Percentiles rank a stretch among this genome's conserved stretches.
phyloP scores from a whole-genome alignment of 495 filamentous ascomycete species.

The Talaromyces thailandensis region DNA sequence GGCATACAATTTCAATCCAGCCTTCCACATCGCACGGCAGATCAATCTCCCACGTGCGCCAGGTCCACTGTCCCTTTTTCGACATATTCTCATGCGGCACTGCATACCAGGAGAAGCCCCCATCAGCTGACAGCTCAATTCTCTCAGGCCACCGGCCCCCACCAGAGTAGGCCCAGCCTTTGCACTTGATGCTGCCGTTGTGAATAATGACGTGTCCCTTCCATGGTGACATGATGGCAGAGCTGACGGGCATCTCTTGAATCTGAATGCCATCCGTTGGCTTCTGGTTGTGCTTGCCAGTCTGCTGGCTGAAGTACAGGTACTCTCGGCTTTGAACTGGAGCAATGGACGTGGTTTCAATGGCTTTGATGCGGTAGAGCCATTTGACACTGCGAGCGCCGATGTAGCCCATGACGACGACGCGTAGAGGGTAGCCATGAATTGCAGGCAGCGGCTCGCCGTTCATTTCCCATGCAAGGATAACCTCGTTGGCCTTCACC shows the following conservation, averaged over 20 bases:
- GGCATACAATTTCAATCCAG: constrained; percentile 33
- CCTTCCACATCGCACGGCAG: constrained; percentile 33
- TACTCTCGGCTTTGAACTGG: constrained; percentile 39
- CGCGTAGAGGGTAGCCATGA: constrained; percentile 55
- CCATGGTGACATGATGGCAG: constrained; percentile 32
- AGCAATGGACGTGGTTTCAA: constrained; percentile 27
- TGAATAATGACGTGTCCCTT: constrained; percentile 22
- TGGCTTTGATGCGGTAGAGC: constrained; percentile 30
- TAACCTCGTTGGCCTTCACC: constrained; percentile 54
- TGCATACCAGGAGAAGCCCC: constrained; percentile 31
- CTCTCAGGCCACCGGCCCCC: constrained; percentile 36
- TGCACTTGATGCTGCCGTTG: constrained; percentile 25
- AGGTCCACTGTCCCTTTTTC: constrained; percentile 27
- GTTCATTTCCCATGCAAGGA: constrained; percentile 67
- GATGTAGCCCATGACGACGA: constrained; percentile 56
- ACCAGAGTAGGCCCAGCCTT: constrained; percentile 39
- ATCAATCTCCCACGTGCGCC: constrained; percentile 31
- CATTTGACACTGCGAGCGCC: constrained; percentile 34
- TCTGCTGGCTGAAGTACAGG: constrained; percentile 35
- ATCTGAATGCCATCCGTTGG: constrained; percentile 31
- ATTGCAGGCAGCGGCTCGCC: constrained; percentile 54
- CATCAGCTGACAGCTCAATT: constrained; percentile 35
- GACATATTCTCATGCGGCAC: constrained; percentile 23
- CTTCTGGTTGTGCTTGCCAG: constrained; percentile 22
- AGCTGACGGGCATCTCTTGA: constrained; percentile 43